Evolutionary conservation across 345 rosid genomes (phyloP), one percentile per base, ranked within the genome.

Genomic region (Cochlearia excelsa): DNA sequence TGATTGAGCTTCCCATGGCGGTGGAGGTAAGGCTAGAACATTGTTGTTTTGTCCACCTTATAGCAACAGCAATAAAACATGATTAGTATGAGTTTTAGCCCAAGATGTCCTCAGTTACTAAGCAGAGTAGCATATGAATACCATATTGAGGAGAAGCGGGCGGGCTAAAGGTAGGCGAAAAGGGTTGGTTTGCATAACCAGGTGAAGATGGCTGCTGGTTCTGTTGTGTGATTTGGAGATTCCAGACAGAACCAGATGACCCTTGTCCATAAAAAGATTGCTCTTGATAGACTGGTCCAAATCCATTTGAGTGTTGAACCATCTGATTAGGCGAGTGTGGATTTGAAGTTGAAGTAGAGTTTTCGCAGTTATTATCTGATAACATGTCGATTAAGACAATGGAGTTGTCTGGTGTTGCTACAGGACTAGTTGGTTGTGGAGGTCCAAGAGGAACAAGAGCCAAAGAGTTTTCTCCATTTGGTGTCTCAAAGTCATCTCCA

Each of bases 1-100:
- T 54, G 86, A 69, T 61, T 80, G 93, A 70, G 90, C 87, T 77
- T 92, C 98, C 98, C 98, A 92, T 4, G 96, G 98, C 38, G 98
- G 96, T 8, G 90, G 93, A 35, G 98, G 96, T 39, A 92, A 72
- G 11, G 93, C 77, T 46, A 71, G 41, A 31, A 57, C 70, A 57
- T 70, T 56, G 66, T 57, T 65, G 75, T 58, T 71, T 64, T 71
- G 75, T 52, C 66, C 70, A 71, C 70, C 75, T 71, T 45, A 9
- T 0, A 46, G 16, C 7, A 28, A 60, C 4, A 35, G 51, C 26
- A 54, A 34, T 34, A 34, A 34, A 34, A 34, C 37, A 34, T 34
- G 6, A 34, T 3, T 3, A 34, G 37, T 34, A 34, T 35, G 29
- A 37, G 44, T 37, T 23, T 53, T 26, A 26, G 62, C 23, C 51